Evolutionary conservation across 2,329 filamentous ascomycete genomes (phyloP).

Genomic region (Zasmidium cellare): DNA sequence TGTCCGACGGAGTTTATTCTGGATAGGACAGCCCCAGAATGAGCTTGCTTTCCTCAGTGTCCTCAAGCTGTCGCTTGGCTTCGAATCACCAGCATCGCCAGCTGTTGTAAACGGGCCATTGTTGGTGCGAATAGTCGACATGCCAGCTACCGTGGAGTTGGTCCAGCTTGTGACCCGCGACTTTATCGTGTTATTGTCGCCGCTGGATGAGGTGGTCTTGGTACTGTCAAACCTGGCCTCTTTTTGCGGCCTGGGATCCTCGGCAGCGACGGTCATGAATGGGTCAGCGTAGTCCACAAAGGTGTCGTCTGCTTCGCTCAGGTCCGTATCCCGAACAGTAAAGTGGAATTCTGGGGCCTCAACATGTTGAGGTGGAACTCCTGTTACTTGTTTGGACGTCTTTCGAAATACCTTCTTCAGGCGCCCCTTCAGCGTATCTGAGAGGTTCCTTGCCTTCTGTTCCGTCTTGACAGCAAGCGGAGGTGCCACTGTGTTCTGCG

Average conservation of each 20-base stretch:
- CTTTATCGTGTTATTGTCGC: conserved; percentile 50
- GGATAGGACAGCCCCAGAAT: conserved; percentile 32
- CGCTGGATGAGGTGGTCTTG: conserved; percentile 47
- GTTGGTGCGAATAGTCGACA: conserved; percentile 48
- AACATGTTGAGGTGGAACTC: conserved; percentile 53
- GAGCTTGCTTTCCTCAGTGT: conserved; percentile 31
- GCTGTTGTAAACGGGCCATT: conserved; percentile 11
- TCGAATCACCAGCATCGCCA: background rate
- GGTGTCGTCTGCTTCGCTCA: conserved; percentile 12
- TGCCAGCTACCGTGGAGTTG: conserved; percentile 61
- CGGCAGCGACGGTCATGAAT: conserved; percentile 18
- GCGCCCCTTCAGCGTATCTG: conserved; percentile 61
- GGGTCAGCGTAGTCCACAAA: conserved; percentile 17
- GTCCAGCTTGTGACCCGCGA: conserved; percentile 75
- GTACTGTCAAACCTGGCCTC: background rate
- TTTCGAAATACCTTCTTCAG: conserved; percentile 60
- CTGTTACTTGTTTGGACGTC: conserved; percentile 36
- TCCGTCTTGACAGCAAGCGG: conserved; percentile 2
- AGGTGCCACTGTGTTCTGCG: background rate
- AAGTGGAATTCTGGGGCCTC: conserved; percentile 38
- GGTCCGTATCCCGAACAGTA: conserved; percentile 16
- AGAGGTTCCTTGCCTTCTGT: conserved; percentile 58
- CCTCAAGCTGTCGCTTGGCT: conserved; percentile 14
- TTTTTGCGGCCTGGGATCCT: conserved; percentile 2
- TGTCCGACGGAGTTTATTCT: conserved; percentile 28